Evolutionary conservation across 805 yeast species (phyloP).

Genomic region (Yarrowia sp.): DNA sequence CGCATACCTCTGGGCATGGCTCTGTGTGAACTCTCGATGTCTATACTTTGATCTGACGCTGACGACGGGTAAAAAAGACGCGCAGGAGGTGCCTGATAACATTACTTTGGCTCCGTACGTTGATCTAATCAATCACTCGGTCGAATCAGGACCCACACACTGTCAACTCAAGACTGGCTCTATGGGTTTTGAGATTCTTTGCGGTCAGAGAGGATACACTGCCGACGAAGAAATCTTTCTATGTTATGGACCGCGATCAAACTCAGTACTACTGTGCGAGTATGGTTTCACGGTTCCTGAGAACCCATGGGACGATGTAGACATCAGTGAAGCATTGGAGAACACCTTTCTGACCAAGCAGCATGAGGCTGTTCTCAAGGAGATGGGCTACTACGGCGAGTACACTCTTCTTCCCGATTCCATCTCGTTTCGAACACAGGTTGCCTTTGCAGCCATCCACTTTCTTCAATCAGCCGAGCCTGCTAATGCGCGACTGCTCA

Average conservation of each 20-base stretch:
- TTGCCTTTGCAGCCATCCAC: conserved; percentile 64
- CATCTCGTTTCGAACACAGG: conserved; percentile 74
- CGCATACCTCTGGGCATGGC: conserved; percentile 66
- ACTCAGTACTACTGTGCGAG: conserved; percentile 80
- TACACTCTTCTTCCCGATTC: conserved; percentile 65
- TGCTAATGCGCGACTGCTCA: conserved; percentile 15
- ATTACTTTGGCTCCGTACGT: conserved; percentile 92
- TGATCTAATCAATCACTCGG: conserved; percentile 80
- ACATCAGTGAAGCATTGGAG: conserved; percentile 59
- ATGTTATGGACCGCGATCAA: conserved; percentile 88
- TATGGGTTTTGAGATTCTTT: conserved; percentile 62
- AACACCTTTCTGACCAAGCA: conserved; percentile 50
- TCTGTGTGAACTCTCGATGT: conserved; percentile 90
- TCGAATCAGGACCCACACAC: conserved; percentile 48
- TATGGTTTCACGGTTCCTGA: conserved; percentile 75
- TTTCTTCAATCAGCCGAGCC: conserved; percentile 22
- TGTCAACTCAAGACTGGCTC: conserved; percentile 51
- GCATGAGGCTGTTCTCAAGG: conserved; percentile 58
- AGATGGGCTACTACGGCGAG: conserved; percentile 69
- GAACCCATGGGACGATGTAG: conserved; percentile 75
- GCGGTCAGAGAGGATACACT: conserved; percentile 49
- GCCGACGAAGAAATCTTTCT: conserved; percentile 67
- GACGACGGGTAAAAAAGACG: conserved; percentile 55
- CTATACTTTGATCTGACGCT: conserved; percentile 67
- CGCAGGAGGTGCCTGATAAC: conserved; percentile 57